Conservation (phyloP, 2,329 filamentous ascomycete genomes). For the Gyromitra esculenta region DNA sequence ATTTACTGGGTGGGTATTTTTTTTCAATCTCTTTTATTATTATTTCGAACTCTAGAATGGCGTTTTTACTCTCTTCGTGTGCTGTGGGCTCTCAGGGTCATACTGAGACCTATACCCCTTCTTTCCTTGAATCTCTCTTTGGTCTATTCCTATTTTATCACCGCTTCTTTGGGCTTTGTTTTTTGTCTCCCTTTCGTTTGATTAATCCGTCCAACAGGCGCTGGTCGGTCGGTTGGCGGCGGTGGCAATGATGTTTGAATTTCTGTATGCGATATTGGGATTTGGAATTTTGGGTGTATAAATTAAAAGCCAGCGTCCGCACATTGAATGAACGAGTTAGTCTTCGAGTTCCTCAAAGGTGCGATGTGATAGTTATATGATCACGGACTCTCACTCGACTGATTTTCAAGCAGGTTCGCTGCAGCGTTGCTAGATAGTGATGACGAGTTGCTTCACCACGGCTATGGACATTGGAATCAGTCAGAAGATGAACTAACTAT, state of each 20-base stretch:
- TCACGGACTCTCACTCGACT: constrained; percentile 23
- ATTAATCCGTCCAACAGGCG: neutral
- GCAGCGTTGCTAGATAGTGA: neutral
- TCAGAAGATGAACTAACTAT: neutral
- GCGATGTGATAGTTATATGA: neutral
- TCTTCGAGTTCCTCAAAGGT: neutral
- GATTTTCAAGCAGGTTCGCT: neutral
- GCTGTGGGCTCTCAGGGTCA: constrained; percentile 1
- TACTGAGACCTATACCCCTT: constrained; percentile 15
- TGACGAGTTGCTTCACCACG: neutral
- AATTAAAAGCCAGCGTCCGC: neutral
- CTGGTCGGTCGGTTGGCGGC: constrained; percentile 2
- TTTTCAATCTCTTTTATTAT: neutral
- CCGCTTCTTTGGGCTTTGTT: neutral
- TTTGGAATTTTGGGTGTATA: constrained; percentile 3
- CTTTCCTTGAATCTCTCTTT: constrained; percentile 1
- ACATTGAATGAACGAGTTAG: neutral
- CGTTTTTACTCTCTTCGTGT: constrained; percentile 16
- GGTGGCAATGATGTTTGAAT: neutral
- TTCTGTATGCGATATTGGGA: neutral
- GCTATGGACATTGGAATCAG: neutral
- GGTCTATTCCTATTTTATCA: neutral
- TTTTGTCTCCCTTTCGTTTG: neutral
- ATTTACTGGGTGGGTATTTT: neutral
- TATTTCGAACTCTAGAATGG: constrained; percentile 1